These are phyloP conservation scores for Pseudopithomyces chartarum DNA, from an alignment of 2,329 filamentous ascomycete genomes.

Conservation along the genomic window DNA sequence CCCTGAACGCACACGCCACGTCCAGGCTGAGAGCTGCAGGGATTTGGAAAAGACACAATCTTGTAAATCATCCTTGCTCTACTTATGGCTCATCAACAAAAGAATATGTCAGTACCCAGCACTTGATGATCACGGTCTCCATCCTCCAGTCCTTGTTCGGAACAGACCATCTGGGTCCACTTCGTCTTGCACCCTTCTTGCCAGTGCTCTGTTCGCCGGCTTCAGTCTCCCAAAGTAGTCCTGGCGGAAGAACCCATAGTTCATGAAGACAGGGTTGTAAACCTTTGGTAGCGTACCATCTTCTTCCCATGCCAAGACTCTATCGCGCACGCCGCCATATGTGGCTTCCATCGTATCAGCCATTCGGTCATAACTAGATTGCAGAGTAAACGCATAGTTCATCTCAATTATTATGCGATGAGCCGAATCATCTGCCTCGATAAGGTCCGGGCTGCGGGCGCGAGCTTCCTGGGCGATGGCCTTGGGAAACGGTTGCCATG, in stretches of 20 bases:
- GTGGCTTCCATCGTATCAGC: slow-evolving; percentile 47
- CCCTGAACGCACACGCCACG: no score
- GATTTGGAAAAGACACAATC: not conserved
- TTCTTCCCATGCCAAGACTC: slow-evolving; percentile 44
- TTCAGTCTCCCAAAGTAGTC: slow-evolving; percentile 52
- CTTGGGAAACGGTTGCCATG: slow-evolving; percentile 43
- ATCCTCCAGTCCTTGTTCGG: slow-evolving; percentile 49
- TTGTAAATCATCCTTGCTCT: not conserved
- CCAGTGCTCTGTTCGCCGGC: slow-evolving; percentile 37
- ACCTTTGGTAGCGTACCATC: slow-evolving; percentile 47
- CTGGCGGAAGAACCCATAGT: slow-evolving; percentile 52
- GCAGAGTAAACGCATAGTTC: slow-evolving; percentile 47
- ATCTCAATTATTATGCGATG: slow-evolving; percentile 54
- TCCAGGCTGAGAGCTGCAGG: not conserved
- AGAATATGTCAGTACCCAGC: not conserved
- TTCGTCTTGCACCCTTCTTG: slow-evolving; percentile 41
- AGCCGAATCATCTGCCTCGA: slow-evolving; percentile 46
- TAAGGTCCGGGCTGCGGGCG: slow-evolving; percentile 37
- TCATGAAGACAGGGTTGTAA: slow-evolving; percentile 55
- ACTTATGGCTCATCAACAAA: not conserved
- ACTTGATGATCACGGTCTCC: slow-evolving; percentile 35
- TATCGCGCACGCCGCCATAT: slow-evolving; percentile 45
- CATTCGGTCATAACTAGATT: slow-evolving; percentile 44
- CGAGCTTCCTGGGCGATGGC: slow-evolving; percentile 29
- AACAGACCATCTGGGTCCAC: slow-evolving; percentile 51